Conservation (phyloP, 2,329 filamentous ascomycete genomes). For the Pseudocercospora fijiensis region DNA sequence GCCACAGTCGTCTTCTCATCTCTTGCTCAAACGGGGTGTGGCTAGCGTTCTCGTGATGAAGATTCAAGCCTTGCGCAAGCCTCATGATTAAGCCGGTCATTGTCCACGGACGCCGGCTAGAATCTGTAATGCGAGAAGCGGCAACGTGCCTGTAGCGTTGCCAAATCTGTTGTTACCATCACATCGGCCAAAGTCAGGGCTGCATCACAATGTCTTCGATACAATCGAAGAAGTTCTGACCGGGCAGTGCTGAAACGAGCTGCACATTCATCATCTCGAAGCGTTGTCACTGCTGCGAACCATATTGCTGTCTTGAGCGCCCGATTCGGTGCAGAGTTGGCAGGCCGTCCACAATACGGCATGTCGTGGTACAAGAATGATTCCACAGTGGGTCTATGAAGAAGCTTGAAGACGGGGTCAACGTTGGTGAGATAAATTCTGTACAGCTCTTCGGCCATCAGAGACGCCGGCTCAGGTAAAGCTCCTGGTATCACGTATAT, state of each 20-base stretch:
- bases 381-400: conserved; percentile 29
- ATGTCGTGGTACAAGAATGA: conserved; percentile 22
- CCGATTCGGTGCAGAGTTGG: conserved; percentile 20
- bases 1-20: conserved; percentile 34
- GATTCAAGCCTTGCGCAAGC: conserved; percentile 32
- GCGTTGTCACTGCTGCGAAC: conserved; percentile 35
- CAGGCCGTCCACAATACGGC: conserved; percentile 28
- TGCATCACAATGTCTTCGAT: conserved; percentile 30
- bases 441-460: conserved; percentile 23
- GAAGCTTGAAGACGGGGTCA: conserved; percentile 31
- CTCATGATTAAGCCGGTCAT: conserved; percentile 31
- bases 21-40: conserved; percentile 32
- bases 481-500: conserved; percentile 33
- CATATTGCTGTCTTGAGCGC: conserved; percentile 32
- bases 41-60: conserved; percentile 29
- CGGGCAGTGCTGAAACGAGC: conserved; percentile 20
- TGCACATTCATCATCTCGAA: conserved; percentile 32
- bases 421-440: conserved; percentile 29
- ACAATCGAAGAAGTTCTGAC: conserved; percentile 27
- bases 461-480: conserved; percentile 25
- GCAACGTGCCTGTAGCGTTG: conserved; percentile 33
- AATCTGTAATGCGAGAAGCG: conserved; percentile 26
- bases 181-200: conserved; percentile 33
- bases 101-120: conserved; percentile 32
- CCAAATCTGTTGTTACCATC: conserved; percentile 31